These are phyloP conservation scores for Chlamydomonas schloesseri DNA, from an alignment of 139 green algal genomes.

Conservation along the genomic window DNA sequence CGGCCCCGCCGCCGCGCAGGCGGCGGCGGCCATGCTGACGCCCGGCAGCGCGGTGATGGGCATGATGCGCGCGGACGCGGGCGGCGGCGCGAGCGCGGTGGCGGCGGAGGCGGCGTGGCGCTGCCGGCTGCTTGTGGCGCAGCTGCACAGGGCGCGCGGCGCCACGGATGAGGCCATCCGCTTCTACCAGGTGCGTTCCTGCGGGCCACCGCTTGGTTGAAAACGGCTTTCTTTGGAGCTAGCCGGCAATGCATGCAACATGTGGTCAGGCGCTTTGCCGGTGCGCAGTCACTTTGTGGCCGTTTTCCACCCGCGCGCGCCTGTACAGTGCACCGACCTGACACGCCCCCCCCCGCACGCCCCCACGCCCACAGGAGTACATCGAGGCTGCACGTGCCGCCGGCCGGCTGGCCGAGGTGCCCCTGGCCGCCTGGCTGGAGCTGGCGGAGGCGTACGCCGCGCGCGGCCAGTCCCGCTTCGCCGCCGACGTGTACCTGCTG, in stretches of 20 bases:
- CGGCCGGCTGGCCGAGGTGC: neutral
- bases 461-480: conserved; percentile 13
- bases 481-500: conserved; percentile 32
- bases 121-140: conserved; percentile 10
- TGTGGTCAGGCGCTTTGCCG: no score
- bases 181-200: conserved; percentile 24
- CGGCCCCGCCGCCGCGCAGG: neutral
- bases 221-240: no score
- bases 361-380: conserved; percentile 10
- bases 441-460: conserved; percentile 21
- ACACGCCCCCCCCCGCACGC: no score
- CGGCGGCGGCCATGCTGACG: conserved; percentile 4
- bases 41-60: neutral
- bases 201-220: no score
- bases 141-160: neutral
- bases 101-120: neutral
- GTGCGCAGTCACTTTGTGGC: no score
- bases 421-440: conserved; percentile 28
- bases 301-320: no score
- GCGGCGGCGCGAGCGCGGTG: neutral
- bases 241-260: no score
- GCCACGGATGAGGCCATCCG: conserved; percentile 23
- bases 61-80: neutral
- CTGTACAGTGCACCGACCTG: no score
- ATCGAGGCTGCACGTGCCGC: neutral